These are phyloP conservation scores for Closterium sp. DNA, from an alignment of 139 green algal genomes.

Conservation along the genomic window DNA sequence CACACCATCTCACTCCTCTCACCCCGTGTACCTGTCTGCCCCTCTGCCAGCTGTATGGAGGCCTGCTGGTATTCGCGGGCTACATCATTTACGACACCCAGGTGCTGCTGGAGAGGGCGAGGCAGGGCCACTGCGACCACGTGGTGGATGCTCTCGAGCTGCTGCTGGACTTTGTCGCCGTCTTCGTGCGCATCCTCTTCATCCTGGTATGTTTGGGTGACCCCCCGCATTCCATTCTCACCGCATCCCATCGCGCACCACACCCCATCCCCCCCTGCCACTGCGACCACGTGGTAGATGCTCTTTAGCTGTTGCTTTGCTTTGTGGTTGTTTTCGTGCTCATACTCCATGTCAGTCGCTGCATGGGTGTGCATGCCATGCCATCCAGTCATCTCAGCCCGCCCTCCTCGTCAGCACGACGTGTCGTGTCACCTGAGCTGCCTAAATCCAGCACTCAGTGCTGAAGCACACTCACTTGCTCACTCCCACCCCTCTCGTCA, in stretches of 20 bases:
- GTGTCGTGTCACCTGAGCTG: too few species aligned
- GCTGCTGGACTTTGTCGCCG: constrained; percentile 52
- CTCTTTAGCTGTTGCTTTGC: constrained; percentile 45
- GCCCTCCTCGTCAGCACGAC: too few species aligned
- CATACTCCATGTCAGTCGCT: too few species aligned
- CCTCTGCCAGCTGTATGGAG: constrained; percentile 39
- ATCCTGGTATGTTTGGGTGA: constrained; percentile 37
- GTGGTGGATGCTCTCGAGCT: constrained; percentile 45
- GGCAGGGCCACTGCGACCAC: constrained; percentile 25
- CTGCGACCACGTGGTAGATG: constrained; percentile 32
- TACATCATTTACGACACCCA: constrained; percentile 17
- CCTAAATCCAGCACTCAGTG: neutral
- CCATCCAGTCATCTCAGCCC: too few species aligned
- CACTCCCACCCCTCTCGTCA: too few species aligned
- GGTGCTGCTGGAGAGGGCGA: neutral
- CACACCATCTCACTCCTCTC: too few species aligned
- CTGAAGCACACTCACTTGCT: neutral
- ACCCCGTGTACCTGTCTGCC: neutral
- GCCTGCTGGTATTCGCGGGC: constrained; percentile 46
- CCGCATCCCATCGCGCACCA: too few species aligned
- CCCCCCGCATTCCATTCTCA: too few species aligned
- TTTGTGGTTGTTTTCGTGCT: constrained; percentile 55
- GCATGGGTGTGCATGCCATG: too few species aligned
- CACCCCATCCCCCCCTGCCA: neutral
- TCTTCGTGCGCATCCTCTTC: constrained; percentile 54